A percentile compares a stretch with the other conserved stretches of the same genome.
phyloP scores from a whole-genome alignment of 2,329 filamentous ascomycete genomes.

The Apiospora saccharicola region DNA sequence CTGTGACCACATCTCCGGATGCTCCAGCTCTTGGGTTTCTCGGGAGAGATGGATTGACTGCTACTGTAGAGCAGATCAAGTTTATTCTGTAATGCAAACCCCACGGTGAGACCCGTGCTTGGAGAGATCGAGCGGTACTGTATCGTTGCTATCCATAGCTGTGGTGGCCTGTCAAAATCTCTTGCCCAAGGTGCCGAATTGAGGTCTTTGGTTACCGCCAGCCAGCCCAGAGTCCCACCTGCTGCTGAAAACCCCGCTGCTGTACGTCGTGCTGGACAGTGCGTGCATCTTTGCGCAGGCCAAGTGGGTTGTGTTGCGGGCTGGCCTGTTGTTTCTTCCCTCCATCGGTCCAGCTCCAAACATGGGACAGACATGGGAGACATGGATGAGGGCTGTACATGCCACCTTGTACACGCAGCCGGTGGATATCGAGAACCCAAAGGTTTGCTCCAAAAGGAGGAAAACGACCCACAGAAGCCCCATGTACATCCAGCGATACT shows the following conservation, averaged over 20 bases:
- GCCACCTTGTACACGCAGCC: not conserved
- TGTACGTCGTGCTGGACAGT: slow-evolving; percentile 17
- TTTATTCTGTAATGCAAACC: slow-evolving; percentile 18
- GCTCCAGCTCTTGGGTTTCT: slow-evolving; percentile 1
- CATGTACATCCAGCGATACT: slow-evolving; percentile 7
- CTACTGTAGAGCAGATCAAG: slow-evolving; percentile 7
- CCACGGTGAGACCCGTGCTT: slow-evolving; percentile 27
- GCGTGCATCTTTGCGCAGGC: slow-evolving; percentile 15
- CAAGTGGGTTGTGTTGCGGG: slow-evolving; percentile 19
- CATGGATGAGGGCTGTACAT: slow-evolving; percentile 17
- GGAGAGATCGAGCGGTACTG: slow-evolving; percentile 21
- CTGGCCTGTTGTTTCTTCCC: slow-evolving; percentile 21
- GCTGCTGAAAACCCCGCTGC: slow-evolving; percentile 8
- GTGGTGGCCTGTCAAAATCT: slow-evolving; percentile 17
- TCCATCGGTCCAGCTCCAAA: slow-evolving; percentile 19
- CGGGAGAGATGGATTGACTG: not conserved
- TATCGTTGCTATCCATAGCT: slow-evolving; percentile 12
- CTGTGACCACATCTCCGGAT: slow-evolving; percentile 4
- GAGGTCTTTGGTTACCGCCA: slow-evolving; percentile 16
- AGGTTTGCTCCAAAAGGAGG: slow-evolving; percentile 24
- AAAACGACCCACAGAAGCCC: slow-evolving; percentile 19
- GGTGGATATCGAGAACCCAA: slow-evolving; percentile 9
- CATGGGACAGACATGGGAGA: slow-evolving; percentile 22
- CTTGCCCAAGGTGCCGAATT: slow-evolving; percentile 21
- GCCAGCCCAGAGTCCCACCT: slow-evolving; percentile 8